Base-by-base conservation (phyloP, 2,329 filamentous ascomycete species). In the Aureobasidium sp. region DNA sequence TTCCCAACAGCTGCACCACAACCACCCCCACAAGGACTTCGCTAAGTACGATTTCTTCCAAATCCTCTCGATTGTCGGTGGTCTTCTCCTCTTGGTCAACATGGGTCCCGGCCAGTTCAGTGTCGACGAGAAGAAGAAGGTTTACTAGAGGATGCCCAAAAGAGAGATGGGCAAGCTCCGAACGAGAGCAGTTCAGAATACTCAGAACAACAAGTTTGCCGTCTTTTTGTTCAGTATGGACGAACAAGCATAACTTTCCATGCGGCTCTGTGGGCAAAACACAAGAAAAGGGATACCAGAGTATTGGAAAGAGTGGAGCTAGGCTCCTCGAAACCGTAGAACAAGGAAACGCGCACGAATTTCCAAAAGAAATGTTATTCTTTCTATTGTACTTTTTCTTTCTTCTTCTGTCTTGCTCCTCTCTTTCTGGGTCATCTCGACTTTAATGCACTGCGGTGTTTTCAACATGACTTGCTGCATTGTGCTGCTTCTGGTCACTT, bases 1-100 rank as follows among this genome's bases (percentile, higher is more conserved):
- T 4, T 9, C 50, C 67, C 24, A 22, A 9, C 24, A 96, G 89
- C 90, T 99, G 68, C 93, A 97, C 80, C 89, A 93, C 68, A 90
- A 96, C 80, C 94, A 99, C 81, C 94, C 94, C 53, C 93, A 97
- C 83, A 97, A 97, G 85, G 94, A 99, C 78, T 99, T 99, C 74
- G 94, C 94, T 82, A 99, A 99, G 81, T 99, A 99, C 84, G 94
- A 99, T 76, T 99, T 99, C 83, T 99, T 99, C 87, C 94, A 99
- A 82, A 97, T 97, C 70, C 83, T 99, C 61, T 99, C 94, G 58
- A 99, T 99, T 74, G 93, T 97, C 67, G 94, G 94, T 67, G 94
- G 94, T 75, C 89, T 99, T 62, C 83, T 99, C 63, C 87, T 99
- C 67, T 85, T 99, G 68, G 92, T 97, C 79, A 99, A 99, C 85